Conservation (phyloP, 345 rosid species). For the Boechera stricta region DNA sequence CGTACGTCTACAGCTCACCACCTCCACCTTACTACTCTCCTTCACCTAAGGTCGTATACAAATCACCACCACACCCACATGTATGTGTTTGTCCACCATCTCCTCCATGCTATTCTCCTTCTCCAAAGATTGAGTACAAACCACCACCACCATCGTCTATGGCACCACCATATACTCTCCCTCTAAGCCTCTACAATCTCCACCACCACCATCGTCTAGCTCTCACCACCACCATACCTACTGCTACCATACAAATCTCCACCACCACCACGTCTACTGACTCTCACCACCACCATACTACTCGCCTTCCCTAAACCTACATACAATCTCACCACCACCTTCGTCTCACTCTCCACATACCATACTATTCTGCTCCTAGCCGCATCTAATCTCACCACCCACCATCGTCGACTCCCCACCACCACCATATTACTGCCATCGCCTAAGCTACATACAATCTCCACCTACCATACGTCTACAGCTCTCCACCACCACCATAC, state of each 20-base stretch:
- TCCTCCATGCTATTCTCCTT: conserved; percentile 5
- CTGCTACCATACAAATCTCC: not conserved
- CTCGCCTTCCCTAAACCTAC: not conserved
- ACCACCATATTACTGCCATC: not conserved
- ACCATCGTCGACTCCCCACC: not conserved
- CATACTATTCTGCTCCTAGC: not conserved
- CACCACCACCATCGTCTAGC: too few relatives aligned
- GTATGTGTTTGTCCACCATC: not conserved
- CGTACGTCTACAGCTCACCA: not conserved
- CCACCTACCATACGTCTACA: too few relatives aligned
- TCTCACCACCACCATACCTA: too few relatives aligned
- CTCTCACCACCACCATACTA: not conserved
- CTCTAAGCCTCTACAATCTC: too few relatives aligned
- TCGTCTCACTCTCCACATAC: not conserved
- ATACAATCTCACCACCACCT: not conserved
- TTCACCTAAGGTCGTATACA: not conserved
- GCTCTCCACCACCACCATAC: too few relatives aligned
- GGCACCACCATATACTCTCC: too few relatives aligned
- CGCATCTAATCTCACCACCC: not conserved
- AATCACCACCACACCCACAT: not conserved
- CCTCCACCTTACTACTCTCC: conserved; percentile 18
- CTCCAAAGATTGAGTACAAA: not conserved
- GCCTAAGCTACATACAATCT: not conserved
- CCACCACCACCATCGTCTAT: conserved; percentile 2
- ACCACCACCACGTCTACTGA: not conserved